phyloP scores from a whole-genome alignment of 2,329 filamentous ascomycete species.

The Alternaria sp. region DNA sequence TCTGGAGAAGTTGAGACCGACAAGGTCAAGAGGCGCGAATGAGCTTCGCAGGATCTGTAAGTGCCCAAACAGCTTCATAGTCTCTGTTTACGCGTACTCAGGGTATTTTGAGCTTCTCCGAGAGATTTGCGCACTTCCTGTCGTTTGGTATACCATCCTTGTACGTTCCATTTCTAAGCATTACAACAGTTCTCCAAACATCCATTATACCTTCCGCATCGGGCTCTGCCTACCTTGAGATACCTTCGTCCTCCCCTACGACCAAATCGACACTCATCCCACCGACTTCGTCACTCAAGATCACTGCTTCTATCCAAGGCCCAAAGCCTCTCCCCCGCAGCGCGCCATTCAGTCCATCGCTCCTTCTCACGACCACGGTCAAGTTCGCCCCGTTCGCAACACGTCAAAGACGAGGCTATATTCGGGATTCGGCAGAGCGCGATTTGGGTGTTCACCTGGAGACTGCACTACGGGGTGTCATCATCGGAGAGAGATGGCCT shows the following conservation, averaged over 20 bases:
- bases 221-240: slow-evolving; percentile 86
- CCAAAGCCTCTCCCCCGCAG: slow-evolving; percentile 89
- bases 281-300: slow-evolving; percentile 77
- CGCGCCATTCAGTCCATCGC: slow-evolving; percentile 89
- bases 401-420: slow-evolving; percentile 80
- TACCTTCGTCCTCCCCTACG: slow-evolving; percentile 57
- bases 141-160: background rate
- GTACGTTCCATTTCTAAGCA: slow-evolving; percentile 22
- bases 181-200: slow-evolving; percentile 79
- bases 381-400: slow-evolving; percentile 97
- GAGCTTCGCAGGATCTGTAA: slow-evolving; percentile 87
- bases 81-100: background rate
- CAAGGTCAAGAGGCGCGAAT: slow-evolving; percentile 70
- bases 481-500: slow-evolving; percentile 96
- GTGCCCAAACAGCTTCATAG: slow-evolving; percentile 43
- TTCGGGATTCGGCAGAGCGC: slow-evolving; percentile 84
- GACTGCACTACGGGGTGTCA: slow-evolving; percentile 84
- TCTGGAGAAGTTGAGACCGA: slow-evolving; percentile 58
- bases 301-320: slow-evolving; percentile 92
- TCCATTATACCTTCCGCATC: slow-evolving; percentile 92
- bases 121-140: background rate
- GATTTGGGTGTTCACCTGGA: slow-evolving; percentile 92
- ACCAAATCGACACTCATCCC: slow-evolving; percentile 58
- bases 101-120: background rate
- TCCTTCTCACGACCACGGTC: slow-evolving; percentile 90